Percentiles rank a stretch among this genome's conserved stretches.
These are phyloP conservation scores for Tylopilus plumbeoviolaceoides DNA, from an alignment of 768 basidiomycete genomes.

Conservation along the genomic window DNA sequence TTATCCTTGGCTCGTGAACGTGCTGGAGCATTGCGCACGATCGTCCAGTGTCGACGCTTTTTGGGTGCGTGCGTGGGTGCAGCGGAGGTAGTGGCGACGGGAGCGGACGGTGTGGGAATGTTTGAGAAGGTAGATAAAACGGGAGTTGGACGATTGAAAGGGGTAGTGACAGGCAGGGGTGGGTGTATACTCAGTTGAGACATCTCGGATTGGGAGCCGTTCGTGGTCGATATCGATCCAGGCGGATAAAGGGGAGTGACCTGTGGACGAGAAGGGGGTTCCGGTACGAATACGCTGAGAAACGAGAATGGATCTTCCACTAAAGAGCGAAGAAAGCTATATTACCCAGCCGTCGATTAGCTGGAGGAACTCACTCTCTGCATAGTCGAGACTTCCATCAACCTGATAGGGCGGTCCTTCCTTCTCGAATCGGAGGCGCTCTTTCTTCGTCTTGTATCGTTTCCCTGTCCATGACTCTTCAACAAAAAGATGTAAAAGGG, in stretches of 20 bases:
- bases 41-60: conserved; percentile 58
- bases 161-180: conserved; percentile 28
- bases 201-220: neutral
- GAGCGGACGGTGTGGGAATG: neutral
- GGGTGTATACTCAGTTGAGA: conserved; percentile 16
- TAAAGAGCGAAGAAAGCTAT: conserved; percentile 24
- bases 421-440: conserved; percentile 70
- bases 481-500: neutral
- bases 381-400: conserved; percentile 80
- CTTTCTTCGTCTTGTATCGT: conserved; percentile 77
- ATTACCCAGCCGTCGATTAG: neutral
- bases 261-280: conserved; percentile 50
- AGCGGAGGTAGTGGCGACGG: neutral
- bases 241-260: conserved; percentile 55
- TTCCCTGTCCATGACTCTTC: conserved; percentile 40
- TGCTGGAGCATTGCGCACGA: conserved; percentile 47
- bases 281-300: conserved; percentile 59
- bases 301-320: conserved; percentile 79
- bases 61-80: conserved; percentile 1
- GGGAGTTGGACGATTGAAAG: conserved; percentile 16
- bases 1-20: conserved; percentile 50
- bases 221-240: neutral
- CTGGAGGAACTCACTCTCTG: conserved; percentile 48
- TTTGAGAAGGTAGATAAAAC: conserved; percentile 14
- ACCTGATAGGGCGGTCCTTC: conserved; percentile 64